A percentile compares a stretch with the other conserved stretches of the same genome.
Conservation (phyloP, 192 early-diverging fungal species). For the Gryganskiella cystojenkinii region DNA sequence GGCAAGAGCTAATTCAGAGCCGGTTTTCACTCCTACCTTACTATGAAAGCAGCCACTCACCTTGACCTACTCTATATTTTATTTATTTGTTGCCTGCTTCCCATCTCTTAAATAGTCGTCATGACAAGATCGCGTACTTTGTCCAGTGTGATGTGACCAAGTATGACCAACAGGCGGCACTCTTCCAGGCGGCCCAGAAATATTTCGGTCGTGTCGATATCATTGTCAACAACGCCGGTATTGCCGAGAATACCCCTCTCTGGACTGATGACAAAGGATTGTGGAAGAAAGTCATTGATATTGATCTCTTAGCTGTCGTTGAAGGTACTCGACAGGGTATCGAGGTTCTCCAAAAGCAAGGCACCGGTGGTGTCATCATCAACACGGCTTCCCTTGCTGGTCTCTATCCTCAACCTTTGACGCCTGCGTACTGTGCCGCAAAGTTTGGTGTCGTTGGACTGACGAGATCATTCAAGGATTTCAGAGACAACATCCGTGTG, state of each 20-base stretch:
- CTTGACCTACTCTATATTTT: not conserved
- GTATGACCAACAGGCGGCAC: conserved; percentile 32
- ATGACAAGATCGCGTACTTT: conserved; percentile 50
- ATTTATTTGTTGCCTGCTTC: not conserved
- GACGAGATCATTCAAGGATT: conserved; percentile 59
- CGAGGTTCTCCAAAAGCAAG: conserved; percentile 58
- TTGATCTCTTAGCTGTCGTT: conserved; percentile 79
- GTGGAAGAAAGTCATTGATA: conserved; percentile 69
- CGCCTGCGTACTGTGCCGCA: conserved; percentile 78
- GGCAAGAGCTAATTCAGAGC: not conserved
- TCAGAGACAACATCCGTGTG: conserved; percentile 58
- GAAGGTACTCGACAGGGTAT: conserved; percentile 78
- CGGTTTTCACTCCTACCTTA: not conserved
- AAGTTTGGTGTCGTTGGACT: conserved; percentile 79
- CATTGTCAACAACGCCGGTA: conserved; percentile 70
- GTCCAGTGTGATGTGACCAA: conserved; percentile 61
- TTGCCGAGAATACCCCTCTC: conserved; percentile 50
- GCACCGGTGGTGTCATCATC: conserved; percentile 70
- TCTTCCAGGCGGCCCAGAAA: conserved; percentile 51
- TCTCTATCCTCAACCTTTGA: conserved; percentile 58
- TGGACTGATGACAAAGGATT: conserved; percentile 56
- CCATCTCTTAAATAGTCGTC: conserved; percentile 27
- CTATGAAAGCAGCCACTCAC: not conserved
- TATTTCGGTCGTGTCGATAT: conserved; percentile 69
- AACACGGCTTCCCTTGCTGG: conserved; percentile 84